Conservation (phyloP, 352 stramenopile species). For the Blastocystis sp. region DNA sequence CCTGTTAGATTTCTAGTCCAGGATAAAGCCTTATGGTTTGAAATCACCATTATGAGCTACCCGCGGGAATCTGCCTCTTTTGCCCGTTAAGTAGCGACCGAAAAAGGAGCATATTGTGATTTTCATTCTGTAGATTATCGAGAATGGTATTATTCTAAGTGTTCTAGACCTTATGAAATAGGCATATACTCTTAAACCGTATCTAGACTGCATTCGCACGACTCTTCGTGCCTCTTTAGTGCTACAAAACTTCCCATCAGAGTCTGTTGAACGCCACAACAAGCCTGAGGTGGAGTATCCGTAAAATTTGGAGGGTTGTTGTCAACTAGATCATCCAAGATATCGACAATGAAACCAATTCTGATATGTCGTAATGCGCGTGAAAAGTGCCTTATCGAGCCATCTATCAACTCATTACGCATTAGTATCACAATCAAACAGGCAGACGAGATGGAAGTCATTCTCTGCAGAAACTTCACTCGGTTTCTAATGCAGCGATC, state of each 20-base stretch:
- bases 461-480: conserved; percentile 88
- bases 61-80: not conserved
- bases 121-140: not conserved
- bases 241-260: conserved; percentile 89
- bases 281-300: conserved; percentile 87
- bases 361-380: conserved; percentile 85
- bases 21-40: not conserved
- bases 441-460: conserved; percentile 84
- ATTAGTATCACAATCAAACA: conserved; percentile 91
- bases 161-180: not conserved
- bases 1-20: not conserved
- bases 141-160: not conserved
- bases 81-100: not conserved
- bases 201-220: conserved; percentile 82
- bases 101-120: not conserved
- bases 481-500: conserved; percentile 89
- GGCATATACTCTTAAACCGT: conserved; percentile 75
- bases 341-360: conserved; percentile 80
- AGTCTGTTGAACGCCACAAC: conserved; percentile 89
- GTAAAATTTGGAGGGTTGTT: conserved; percentile 65
- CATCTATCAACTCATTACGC: conserved; percentile 86
- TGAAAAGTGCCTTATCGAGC: conserved; percentile 86
- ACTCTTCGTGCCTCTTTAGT: conserved; percentile 84
- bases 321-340: conserved; percentile 62
- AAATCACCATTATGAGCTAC: not conserved